These are phyloP conservation scores for Camellia lanceoleosa DNA, from an alignment of 148 eudicot species.

Conservation along the genomic window DNA sequence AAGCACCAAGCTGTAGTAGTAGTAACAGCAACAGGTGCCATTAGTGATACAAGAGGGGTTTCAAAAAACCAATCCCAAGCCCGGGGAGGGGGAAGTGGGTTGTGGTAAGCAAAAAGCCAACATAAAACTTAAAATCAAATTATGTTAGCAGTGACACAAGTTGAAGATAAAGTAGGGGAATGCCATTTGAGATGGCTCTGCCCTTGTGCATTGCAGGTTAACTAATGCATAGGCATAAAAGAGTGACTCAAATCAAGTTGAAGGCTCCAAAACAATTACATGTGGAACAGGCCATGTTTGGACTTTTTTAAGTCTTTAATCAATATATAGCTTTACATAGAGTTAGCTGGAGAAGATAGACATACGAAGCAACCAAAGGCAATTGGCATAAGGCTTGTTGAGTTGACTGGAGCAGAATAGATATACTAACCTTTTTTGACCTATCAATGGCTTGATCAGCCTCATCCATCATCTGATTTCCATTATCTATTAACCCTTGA, in stretches of 20 bases:
- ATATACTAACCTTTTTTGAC: constrained; percentile 63
- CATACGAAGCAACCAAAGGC: not conserved
- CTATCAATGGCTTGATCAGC: constrained; percentile 94
- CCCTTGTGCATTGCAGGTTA: not conserved
- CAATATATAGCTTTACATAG: not conserved
- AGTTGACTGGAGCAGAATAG: not conserved
- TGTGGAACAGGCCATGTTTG: not conserved
- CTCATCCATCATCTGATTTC: constrained; percentile 78
- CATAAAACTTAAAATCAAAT: not conserved
- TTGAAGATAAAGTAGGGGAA: not conserved
- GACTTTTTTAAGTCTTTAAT: not conserved
- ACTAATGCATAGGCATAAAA: not conserved
- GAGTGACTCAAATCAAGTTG: not conserved
- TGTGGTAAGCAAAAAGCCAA: not conserved
- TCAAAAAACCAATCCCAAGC: not conserved
- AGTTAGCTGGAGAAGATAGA: not conserved
- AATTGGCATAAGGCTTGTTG: not conserved
- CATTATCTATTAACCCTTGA: constrained; percentile 78
- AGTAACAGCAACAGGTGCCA: not conserved
- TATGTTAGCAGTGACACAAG: not conserved
- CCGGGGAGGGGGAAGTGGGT: not conserved
- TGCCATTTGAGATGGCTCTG: too few species aligned
- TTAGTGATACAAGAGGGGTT: not conserved
- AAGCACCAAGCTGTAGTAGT: not conserved
- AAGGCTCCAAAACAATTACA: not conserved